Conservation (phyloP, 495 filamentous ascomycete genomes). For the Neurospora sp. region DNA sequence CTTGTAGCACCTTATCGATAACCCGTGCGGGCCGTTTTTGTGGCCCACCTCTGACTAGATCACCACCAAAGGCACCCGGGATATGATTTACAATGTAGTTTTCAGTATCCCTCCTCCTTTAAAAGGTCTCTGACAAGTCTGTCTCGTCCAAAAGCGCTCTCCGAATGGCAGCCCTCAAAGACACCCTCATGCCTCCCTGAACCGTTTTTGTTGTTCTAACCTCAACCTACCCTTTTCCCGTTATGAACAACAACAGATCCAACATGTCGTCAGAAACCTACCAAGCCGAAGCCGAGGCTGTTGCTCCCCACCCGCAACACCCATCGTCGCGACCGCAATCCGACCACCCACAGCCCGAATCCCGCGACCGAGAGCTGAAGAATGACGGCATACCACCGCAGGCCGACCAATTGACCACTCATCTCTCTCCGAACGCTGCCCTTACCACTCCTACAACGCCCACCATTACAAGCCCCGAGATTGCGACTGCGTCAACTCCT, state of each 20-base stretch:
- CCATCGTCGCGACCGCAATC: neutral
- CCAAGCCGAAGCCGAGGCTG: slow-evolving; percentile 16
- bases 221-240: neutral
- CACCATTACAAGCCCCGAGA: neutral
- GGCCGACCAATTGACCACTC: neutral
- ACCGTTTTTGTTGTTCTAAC: neutral
- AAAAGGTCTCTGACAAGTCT: slow-evolving; percentile 12
- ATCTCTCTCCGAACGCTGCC: neutral
- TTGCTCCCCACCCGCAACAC: neutral
- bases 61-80: slow-evolving; percentile 15
- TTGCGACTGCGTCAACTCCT: neutral
- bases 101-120: slow-evolving; percentile 23
- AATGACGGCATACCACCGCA: neutral
- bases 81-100: slow-evolving; percentile 32
- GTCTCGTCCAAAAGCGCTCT: slow-evolving; percentile 6
- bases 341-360: neutral
- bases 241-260: neutral
- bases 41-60: slow-evolving; percentile 5
- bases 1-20: slow-evolving; percentile 13
- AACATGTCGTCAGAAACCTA: slow-evolving; percentile 20
- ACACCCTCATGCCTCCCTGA: slow-evolving; percentile 16
- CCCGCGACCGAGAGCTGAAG: neutral
- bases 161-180: slow-evolving; percentile 15
- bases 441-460: neutral
- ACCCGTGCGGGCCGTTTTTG: slow-evolving; percentile 1